Evolutionary conservation across 176 grass and related monocot species (phyloP).

Genomic region (Oryza glumipatula): DNA sequence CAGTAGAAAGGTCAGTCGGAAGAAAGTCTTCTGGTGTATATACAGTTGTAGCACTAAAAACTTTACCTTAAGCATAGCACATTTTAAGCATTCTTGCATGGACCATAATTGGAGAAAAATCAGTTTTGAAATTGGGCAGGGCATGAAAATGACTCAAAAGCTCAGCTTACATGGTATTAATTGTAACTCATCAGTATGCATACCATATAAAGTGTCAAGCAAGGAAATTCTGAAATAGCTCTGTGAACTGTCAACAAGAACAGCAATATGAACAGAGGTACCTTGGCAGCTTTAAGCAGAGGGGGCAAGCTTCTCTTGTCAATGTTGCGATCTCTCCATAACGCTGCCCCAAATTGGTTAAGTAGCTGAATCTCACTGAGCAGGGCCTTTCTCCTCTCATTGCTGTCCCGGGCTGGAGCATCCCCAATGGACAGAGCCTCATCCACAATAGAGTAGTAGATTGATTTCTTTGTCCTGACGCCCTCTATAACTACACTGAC

Average conservation of each 20-base stretch:
- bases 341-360: slow-evolving; percentile 52
- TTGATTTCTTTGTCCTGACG: slow-evolving; percentile 47
- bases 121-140: not conserved
- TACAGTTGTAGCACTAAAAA: not conserved
- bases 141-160: not conserved
- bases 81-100: not conserved
- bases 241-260: not conserved
- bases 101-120: not conserved
- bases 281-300: slow-evolving; percentile 60
- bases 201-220: not conserved
- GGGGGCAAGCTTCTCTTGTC: slow-evolving; percentile 52
- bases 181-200: not conserved
- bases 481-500: slow-evolving; percentile 58
- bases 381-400: slow-evolving; percentile 55
- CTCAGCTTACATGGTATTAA: not conserved
- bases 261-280: not conserved
- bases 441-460: slow-evolving; percentile 51
- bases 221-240: slow-evolving; percentile 8
- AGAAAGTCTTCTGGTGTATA: not conserved
- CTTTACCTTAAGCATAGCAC: not conserved
- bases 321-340: slow-evolving; percentile 19
- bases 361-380: slow-evolving; percentile 64
- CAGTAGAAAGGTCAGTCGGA: slow-evolving; percentile 8
- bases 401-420: slow-evolving; percentile 30
- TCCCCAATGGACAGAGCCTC: slow-evolving; percentile 60